Evolutionary conservation across 257 asterid genomes (phyloP), one percentile per base, ranked within the genome.

Genomic region (Leptodermis oblonga): DNA sequence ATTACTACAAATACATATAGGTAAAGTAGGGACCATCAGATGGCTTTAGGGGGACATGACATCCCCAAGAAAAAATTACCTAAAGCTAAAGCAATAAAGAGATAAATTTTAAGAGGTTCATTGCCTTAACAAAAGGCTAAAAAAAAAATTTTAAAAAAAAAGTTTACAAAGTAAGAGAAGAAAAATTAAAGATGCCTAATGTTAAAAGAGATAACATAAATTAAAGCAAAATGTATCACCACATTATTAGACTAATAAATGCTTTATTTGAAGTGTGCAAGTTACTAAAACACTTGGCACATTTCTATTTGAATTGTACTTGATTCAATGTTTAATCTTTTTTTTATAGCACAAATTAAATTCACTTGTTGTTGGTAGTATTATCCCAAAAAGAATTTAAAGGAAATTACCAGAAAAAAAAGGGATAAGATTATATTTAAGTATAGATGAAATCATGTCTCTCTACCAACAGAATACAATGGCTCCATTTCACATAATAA

Each of bases 211-310:
- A 67, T 63, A 49, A 49, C 62, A 28, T 56, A 78, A 69, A 42
- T 7, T 70, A 78, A 54, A 59, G 41, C 25, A 54, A 14, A 65
- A 63, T 34, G 52, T 43, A 54, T 72, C 30, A 56, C 51, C 70
- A 62, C 49, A 65, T 53, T n/a, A n/a, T n/a, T 65, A 36, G 49
- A 62, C 28, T 63, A 4, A 26, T 26, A 71, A 77, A 58, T 25
- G 36, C 0, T 60, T n/a, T 48, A 42, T 46, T 72, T 78, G 31
- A 61, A 69, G 70, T 46, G 84, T 74, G 81, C 74, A 79, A 72
- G 83, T 60, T 61, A 71, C 71, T 52, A 62, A 7, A 30, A 48
- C 75, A 79, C 45, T 1, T 46, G 62, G 34, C 65, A 30, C 18
- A 28, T 18, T 62, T 28, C 30, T 9, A 54, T 26, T 66, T 70